A percentile compares a stretch with the other conserved stretches of the same genome.
These are phyloP conservation scores for Phytophthora sp. DNA, from an alignment of 352 stramenopile species.

Conservation along the genomic window DNA sequence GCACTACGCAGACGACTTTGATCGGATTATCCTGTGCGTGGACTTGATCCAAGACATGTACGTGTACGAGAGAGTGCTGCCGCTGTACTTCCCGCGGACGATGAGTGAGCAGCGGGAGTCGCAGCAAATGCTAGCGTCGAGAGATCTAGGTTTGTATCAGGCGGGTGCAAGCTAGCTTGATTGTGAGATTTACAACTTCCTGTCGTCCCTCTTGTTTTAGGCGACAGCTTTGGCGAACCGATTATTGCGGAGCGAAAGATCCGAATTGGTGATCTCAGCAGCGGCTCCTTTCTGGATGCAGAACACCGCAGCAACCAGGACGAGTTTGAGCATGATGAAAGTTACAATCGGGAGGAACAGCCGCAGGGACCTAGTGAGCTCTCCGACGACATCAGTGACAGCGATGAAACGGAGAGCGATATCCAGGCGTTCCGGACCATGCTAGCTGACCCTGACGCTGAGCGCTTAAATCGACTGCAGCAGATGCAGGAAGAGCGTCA, in stretches of 20 bases:
- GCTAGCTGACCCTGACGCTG: constrained; percentile 57
- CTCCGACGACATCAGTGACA: neutral
- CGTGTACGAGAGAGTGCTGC: constrained; percentile 66
- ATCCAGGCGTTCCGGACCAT: constrained; percentile 69
- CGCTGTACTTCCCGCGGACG: constrained; percentile 76
- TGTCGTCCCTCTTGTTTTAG: no score
- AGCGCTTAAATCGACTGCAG: constrained; percentile 53
- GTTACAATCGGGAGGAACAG: neutral
- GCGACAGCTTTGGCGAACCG: constrained; percentile 76
- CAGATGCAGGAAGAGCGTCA: constrained; percentile 47
- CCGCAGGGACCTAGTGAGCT: neutral
- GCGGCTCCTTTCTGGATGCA: constrained; percentile 3
- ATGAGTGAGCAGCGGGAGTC: constrained; percentile 41
- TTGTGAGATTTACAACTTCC: no score
- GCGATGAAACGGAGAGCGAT: constrained; percentile 46
- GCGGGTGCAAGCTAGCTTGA: no score
- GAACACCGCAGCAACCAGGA: constrained; percentile 35
- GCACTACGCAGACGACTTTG: constrained; percentile 62
- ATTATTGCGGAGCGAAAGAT: constrained; percentile 87
- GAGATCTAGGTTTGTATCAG: constrained; percentile 45
- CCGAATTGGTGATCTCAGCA: constrained; percentile 51
- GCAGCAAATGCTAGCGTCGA: constrained; percentile 25
- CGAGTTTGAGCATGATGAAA: constrained; percentile 8
- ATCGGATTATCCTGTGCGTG: constrained; percentile 71
- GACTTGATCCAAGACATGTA: constrained; percentile 66